Evolutionary conservation across 257 asterid genomes (phyloP).

Genomic region (Linaria vulgaris): DNA sequence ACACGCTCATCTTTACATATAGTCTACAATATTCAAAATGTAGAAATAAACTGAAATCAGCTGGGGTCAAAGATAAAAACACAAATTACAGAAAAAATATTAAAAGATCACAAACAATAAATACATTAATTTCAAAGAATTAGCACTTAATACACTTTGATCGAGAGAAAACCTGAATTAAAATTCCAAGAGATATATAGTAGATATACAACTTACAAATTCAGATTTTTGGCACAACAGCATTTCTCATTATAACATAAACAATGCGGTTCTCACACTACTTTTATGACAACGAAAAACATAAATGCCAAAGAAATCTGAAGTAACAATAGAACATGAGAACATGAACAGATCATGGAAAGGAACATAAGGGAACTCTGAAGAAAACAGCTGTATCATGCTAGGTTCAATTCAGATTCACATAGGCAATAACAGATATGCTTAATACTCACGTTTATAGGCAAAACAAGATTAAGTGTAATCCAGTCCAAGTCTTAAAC

Average conservation of each 20-base stretch:
- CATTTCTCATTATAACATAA: background rate
- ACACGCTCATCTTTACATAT: constrained; percentile 71
- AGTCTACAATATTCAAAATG: constrained; percentile 43
- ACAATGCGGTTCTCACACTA: too few species aligned
- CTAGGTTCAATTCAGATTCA: too few species aligned
- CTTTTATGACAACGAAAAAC: too few species aligned
- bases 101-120: background rate
- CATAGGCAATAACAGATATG: too few species aligned
- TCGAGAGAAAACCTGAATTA: background rate
- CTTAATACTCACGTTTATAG: too few species aligned
- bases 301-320: too few species aligned
- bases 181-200: background rate
- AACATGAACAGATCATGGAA: too few species aligned
- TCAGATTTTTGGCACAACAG: background rate
- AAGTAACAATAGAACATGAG: too few species aligned
- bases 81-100: background rate
- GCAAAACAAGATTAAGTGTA: too few species aligned
- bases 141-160: background rate
- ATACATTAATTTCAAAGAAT: background rate
- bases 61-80: background rate
- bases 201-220: background rate
- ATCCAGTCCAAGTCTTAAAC: too few species aligned
- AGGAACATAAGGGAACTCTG: too few species aligned
- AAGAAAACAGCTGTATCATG: too few species aligned
- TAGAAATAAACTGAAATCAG: constrained; percentile 2